Percentiles rank a stretch among this genome's conserved stretches.
These are phyloP conservation scores for Wickerhamiella bombiphila DNA, from an alignment of 805 yeast genomes.

Conservation along the genomic window DNA sequence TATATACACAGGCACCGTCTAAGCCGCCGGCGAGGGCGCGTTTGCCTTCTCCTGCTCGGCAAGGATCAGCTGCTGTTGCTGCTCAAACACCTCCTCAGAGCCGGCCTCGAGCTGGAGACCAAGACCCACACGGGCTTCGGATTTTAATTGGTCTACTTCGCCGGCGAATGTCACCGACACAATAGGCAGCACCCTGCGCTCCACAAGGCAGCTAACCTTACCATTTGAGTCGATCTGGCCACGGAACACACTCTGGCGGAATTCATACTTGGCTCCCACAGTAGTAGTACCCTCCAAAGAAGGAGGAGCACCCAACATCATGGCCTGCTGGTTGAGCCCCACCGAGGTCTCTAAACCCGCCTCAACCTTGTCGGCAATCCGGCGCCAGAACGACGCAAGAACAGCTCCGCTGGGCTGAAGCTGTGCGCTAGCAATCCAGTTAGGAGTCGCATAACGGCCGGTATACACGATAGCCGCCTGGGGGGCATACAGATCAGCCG, in stretches of 20 bases:
- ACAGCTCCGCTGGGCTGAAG: conserved; percentile 85
- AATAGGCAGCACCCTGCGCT: conserved; percentile 86
- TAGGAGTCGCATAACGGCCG: conserved; percentile 74
- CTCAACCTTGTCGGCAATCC: conserved; percentile 81
- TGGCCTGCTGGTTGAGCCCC: conserved; percentile 49
- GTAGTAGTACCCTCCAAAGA: conserved; percentile 85
- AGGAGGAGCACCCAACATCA: conserved; percentile 69
- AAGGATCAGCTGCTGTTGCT: conserved; percentile 22
- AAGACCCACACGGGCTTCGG: conserved; percentile 70
- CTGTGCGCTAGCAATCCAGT: conserved; percentile 92
- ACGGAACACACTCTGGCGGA: conserved; percentile 89
- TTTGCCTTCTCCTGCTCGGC: conserved; percentile 15
- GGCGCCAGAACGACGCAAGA: conserved; percentile 85
- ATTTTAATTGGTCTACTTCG: conserved; percentile 77
- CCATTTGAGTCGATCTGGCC: conserved; percentile 88
- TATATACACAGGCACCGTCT: background rate
- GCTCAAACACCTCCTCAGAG: conserved; percentile 71
- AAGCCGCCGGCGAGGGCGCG: conserved; percentile 12
- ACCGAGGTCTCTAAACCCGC: conserved; percentile 70
- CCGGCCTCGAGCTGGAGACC: conserved; percentile 96
- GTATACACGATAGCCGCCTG: conserved; percentile 84
- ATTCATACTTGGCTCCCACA: conserved; percentile 93
- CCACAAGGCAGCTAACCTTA: conserved; percentile 79
- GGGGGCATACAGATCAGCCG: conserved; percentile 54
- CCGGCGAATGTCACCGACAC: conserved; percentile 78